phyloP scores from a whole-genome alignment of 306 rosid species.

The Datisca glomerata region DNA sequence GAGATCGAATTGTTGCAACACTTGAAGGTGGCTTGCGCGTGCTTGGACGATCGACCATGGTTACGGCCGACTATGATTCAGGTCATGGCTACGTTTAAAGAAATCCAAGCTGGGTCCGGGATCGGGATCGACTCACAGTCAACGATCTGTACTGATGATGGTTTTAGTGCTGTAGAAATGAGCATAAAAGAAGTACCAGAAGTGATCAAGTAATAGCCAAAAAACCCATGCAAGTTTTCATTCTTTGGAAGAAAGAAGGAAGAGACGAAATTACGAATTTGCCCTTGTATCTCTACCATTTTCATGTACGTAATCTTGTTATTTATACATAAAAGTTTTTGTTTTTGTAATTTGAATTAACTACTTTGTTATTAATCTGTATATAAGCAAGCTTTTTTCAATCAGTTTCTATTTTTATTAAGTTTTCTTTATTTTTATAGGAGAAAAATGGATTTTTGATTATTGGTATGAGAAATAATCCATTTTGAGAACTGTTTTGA shows the following conservation, averaged over 20 bases:
- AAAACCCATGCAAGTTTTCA: not conserved
- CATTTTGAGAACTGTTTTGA: too few species aligned
- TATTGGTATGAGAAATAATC: too few species aligned
- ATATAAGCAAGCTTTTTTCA: constrained; percentile 53
- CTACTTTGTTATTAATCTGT: constrained; percentile 48
- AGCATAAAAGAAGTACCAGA: constrained; percentile 84
- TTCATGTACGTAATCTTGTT: constrained; percentile 83
- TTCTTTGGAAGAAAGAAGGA: constrained; percentile 19
- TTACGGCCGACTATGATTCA: constrained; percentile 84
- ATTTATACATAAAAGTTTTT: constrained; percentile 52
- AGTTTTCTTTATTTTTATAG: not conserved
- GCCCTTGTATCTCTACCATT: constrained; percentile 31
- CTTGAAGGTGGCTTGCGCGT: constrained; percentile 69
- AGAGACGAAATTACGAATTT: constrained; percentile 24
- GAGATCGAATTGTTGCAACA: constrained; percentile 85
- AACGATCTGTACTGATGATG: constrained; percentile 49
- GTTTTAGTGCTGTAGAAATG: constrained; percentile 70
- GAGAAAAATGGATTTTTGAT: not conserved
- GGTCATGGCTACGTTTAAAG: constrained; percentile 89
- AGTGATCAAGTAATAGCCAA: constrained; percentile 34
- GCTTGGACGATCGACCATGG: constrained; percentile 78
- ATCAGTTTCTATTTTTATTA: not conserved
- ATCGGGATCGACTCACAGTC: constrained; percentile 80
- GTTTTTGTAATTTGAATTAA: constrained; percentile 15
- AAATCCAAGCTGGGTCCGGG: constrained; percentile 83